Percentiles rank a stretch among this genome's conserved stretches.
Evolutionary conservation across 331 rosid species (phyloP).

Genomic region (Telfairia occidentalis): DNA sequence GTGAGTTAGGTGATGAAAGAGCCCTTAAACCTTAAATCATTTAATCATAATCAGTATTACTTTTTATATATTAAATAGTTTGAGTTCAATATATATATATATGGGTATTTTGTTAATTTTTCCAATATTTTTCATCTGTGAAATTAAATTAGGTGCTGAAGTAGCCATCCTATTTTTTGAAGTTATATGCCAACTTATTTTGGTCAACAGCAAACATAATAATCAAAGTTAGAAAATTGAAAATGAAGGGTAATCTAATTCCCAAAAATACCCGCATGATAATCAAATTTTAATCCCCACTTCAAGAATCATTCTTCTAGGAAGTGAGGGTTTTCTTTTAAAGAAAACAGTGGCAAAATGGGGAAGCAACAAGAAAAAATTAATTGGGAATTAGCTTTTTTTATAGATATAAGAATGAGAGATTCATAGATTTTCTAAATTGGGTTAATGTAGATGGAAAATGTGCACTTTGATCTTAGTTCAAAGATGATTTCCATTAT

Average conservation of each 20-base stretch:
- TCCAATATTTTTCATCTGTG: background rate
- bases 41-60: background rate
- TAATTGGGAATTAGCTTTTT: background rate
- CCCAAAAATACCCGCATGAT: background rate
- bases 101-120: background rate
- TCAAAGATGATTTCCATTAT: background rate
- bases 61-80: background rate
- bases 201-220: constrained; percentile 11
- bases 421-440: background rate
- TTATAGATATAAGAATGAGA: background rate
- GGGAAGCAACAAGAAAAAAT: background rate
- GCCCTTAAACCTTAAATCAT: constrained; percentile 1
- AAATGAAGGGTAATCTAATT: constrained; percentile 9
- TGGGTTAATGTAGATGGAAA: background rate
- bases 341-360: background rate
- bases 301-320: background rate
- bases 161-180: background rate
- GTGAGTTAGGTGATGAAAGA: constrained; percentile 4
- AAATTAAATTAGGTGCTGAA: constrained; percentile 1
- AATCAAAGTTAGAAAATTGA: constrained; percentile 9
- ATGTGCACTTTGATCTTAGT: background rate
- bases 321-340: background rate
- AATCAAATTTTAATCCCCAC: background rate
- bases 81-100: background rate
- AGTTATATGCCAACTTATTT: constrained; percentile 9